Evolutionary conservation across 345 rosid genomes (phyloP).

Genomic region (Arabidopsis arenosa): DNA sequence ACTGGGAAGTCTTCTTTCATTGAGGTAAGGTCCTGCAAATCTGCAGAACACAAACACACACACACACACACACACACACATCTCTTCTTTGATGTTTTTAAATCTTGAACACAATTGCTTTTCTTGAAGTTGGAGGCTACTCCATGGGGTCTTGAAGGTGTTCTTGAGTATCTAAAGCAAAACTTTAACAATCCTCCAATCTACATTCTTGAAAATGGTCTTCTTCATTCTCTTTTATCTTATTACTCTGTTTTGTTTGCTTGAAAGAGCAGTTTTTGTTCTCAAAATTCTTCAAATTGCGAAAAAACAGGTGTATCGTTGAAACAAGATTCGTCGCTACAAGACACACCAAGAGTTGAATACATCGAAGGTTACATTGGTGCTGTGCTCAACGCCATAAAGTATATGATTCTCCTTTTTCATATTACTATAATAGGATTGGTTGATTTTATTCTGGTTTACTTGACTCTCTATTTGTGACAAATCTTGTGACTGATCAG

Average conservation of each 20-base stretch:
- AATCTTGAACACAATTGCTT: not conserved
- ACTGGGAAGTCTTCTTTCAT: slow-evolving; percentile 11
- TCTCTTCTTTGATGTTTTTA: not conserved
- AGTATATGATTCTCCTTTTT: slow-evolving; percentile 4
- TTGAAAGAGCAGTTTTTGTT: not conserved
- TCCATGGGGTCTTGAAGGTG: slow-evolving; percentile 47
- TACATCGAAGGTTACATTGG: slow-evolving; percentile 50
- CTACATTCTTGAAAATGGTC: slow-evolving; percentile 58
- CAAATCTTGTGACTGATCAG: no score
- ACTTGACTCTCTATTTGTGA: no score
- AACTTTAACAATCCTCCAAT: slow-evolving; percentile 52
- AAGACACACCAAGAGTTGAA: slow-evolving; percentile 50
- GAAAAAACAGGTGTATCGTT: slow-evolving; percentile 40
- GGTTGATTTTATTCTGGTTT: no score
- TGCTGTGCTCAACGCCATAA: slow-evolving; percentile 50
- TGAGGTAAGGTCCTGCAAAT: slow-evolving; percentile 28
- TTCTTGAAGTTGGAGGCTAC: slow-evolving; percentile 43
- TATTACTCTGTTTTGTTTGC: no score
- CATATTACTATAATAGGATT: no score
- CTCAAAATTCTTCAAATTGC: not conserved
- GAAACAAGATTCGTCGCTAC: slow-evolving; percentile 39
- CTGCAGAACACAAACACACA: not conserved
- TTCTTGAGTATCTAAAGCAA: slow-evolving; percentile 50
- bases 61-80: not conserved
- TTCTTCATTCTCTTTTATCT: slow-evolving; percentile 11